Conservation (phyloP, 371 early-diverging fungal genomes). For the Haplosporangium sp. region DNA sequence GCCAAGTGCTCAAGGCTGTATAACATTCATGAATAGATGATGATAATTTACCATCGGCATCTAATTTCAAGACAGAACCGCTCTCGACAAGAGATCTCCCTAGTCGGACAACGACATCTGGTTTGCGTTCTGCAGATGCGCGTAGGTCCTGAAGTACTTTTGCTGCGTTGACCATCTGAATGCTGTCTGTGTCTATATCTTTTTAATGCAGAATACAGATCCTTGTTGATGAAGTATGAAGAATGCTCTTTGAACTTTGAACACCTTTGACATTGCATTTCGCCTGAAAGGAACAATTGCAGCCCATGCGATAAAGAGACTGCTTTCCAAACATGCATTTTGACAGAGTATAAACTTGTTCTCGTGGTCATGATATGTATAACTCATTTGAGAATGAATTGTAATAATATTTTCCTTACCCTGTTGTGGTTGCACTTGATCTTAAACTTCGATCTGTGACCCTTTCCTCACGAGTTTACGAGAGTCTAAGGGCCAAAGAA, state of each 20-base stretch:
- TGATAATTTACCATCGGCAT: slow-evolving; percentile 55
- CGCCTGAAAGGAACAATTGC: neutral
- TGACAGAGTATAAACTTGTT: too few relatives aligned
- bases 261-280: neutral
- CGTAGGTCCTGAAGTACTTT: slow-evolving; percentile 59
- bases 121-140: slow-evolving; percentile 58
- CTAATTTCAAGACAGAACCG: slow-evolving; percentile 51
- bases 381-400: neutral
- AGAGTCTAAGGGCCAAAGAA: neutral
- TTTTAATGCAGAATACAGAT: neutral
- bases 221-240: neutral
- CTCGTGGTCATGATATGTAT: neutral
- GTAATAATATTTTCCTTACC: too few relatives aligned
- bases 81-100: slow-evolving; percentile 51
- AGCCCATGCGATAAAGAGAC: neutral
- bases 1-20: neutral
- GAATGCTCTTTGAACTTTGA: too few relatives aligned
- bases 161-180: slow-evolving; percentile 50
- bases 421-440: neutral
- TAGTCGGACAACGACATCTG: slow-evolving; percentile 56
- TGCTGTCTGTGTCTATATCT: neutral
- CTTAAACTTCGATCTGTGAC: neutral
- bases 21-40: slow-evolving; percentile 3
- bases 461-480: too few relatives aligned
- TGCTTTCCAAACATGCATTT: neutral